Conservation (phyloP, 2,329 filamentous ascomycete species). For the Claviceps pazoutovae region DNA sequence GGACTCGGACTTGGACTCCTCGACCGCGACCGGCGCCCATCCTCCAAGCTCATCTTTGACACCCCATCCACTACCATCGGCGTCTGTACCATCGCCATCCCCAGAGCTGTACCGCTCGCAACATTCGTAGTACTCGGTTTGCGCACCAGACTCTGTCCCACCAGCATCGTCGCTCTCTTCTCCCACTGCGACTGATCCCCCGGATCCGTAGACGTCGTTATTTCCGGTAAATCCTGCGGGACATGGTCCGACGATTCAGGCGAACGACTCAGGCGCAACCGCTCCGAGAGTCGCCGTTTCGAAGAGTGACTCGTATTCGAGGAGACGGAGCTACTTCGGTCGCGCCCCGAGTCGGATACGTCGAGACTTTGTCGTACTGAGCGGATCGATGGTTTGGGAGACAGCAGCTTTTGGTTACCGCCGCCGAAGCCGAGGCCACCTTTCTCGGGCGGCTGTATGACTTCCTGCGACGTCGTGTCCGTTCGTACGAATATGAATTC, state of each 20-base stretch:
- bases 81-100: too few relatives aligned
- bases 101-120: too few relatives aligned
- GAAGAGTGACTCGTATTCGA: slow-evolving; percentile 25
- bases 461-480: slow-evolving; percentile 67
- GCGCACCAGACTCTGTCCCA: slow-evolving; percentile 41
- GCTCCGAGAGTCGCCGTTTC: slow-evolving; percentile 46
- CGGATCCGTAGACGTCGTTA: slow-evolving; percentile 34
- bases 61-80: slow-evolving; percentile 12
- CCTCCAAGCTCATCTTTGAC: slow-evolving; percentile 12
- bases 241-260: slow-evolving; percentile 56
- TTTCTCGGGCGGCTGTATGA: slow-evolving; percentile 52
- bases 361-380: slow-evolving; percentile 29
- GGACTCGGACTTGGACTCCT: slow-evolving; percentile 7
- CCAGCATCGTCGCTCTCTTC: slow-evolving; percentile 79
- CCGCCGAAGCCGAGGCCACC: neutral
- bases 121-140: slow-evolving; percentile 23
- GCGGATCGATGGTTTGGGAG: slow-evolving; percentile 14
- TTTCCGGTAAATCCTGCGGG: slow-evolving; percentile 66
- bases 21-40: neutral
- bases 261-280: slow-evolving; percentile 51
- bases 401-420: slow-evolving; percentile 18
- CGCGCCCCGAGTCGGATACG: slow-evolving; percentile 30
- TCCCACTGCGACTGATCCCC: slow-evolving; percentile 71
- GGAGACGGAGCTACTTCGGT: slow-evolving; percentile 33
- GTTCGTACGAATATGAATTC: slow-evolving; percentile 68